Percentiles rank a stretch among this genome's conserved stretches.
Conservation (phyloP, 257 asterid genomes). For the Solanum lignicaule region DNA sequence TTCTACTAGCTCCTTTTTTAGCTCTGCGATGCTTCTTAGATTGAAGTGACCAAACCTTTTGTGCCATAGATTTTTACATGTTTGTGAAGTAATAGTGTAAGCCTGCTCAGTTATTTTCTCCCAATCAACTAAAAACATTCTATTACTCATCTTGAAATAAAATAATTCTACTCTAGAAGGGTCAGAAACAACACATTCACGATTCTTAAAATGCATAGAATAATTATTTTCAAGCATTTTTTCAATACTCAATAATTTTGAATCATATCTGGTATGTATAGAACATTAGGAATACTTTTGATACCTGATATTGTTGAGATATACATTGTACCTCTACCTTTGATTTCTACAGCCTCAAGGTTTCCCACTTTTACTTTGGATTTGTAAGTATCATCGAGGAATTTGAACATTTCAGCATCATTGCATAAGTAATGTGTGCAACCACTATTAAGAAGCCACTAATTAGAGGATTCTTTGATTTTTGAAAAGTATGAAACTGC, state of each 20-base stretch:
- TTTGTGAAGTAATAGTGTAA: not conserved
- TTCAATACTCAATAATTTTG: not conserved
- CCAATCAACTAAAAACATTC: no score
- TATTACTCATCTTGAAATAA: not conserved
- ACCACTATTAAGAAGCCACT: no score
- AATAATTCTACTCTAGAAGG: not conserved
- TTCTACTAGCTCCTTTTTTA: no score
- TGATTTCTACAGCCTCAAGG: not conserved
- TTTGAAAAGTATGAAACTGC: not conserved
- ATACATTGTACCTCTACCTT: not conserved
- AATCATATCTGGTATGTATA: not conserved
- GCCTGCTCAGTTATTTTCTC: not conserved
- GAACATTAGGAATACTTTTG: not conserved
- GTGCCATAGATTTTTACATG: not conserved
- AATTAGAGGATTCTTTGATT: not conserved
- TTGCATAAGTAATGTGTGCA: no score
- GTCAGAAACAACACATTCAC: not conserved
- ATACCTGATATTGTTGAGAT: not conserved
- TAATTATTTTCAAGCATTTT: not conserved
- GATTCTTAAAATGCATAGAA: not conserved
- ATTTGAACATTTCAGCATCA: not conserved
- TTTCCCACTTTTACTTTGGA: not conserved
- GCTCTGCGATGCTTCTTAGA: not conserved
- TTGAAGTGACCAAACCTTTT: not conserved
- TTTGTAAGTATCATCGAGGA: not conserved